A percentile compares a stretch with the other conserved stretches of the same genome.
Conservation (phyloP, 2,329 filamentous ascomycete genomes). For the Chaetomiaceae sp. region DNA sequence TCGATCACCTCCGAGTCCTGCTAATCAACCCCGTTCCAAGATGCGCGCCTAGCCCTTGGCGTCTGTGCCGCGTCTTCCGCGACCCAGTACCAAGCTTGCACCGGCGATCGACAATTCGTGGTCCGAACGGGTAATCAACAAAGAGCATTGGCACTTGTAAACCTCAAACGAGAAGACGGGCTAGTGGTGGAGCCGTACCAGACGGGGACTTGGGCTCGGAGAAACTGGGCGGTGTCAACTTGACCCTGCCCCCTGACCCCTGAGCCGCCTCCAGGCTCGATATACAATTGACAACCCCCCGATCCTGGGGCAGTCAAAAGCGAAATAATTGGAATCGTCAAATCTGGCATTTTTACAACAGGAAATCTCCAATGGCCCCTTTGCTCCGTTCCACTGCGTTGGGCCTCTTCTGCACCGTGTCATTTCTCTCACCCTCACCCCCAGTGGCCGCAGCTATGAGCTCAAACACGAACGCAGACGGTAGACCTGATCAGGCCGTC, state of each 20-base stretch:
- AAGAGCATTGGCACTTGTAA: conserved; percentile 8
- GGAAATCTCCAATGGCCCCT: too few relatives aligned
- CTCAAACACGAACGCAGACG: too few relatives aligned
- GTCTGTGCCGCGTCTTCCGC: background rate
- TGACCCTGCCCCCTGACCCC: too few relatives aligned
- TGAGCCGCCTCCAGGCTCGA: too few relatives aligned
- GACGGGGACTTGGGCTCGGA: background rate
- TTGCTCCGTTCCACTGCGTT: too few relatives aligned
- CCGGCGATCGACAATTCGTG: background rate
- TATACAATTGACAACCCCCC: too few relatives aligned
- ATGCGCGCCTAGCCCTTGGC: conserved; percentile 6
- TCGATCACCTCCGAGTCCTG: background rate
- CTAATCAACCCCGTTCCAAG: background rate
- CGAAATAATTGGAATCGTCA: too few relatives aligned
- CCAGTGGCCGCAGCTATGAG: too few relatives aligned
- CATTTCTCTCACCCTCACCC: too few relatives aligned
- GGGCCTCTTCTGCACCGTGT: too few relatives aligned
- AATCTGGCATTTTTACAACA: too few relatives aligned
- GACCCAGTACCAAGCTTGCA: background rate
- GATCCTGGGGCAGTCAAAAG: too few relatives aligned
- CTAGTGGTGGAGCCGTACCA: background rate
- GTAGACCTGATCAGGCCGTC: background rate
- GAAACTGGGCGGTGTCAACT: background rate
- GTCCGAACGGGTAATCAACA: background rate
- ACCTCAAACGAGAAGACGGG: conserved; percentile 2